Evolutionary conservation across 768 basidiomycete species (phyloP), one percentile per base, ranked within the genome.

Genomic region (Podaxis sp.): DNA sequence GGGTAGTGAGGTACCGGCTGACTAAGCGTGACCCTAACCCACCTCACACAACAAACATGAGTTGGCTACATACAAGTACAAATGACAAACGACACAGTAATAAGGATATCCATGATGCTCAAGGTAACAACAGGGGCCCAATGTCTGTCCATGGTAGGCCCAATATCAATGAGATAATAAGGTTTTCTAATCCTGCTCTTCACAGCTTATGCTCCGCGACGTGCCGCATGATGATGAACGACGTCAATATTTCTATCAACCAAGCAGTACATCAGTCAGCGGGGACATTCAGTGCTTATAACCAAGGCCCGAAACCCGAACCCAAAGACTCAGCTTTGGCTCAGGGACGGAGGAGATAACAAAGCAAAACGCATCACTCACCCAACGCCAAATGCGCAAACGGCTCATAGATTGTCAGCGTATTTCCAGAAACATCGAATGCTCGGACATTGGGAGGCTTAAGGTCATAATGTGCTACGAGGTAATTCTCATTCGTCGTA

Each of bases 401-500:
- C 3, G 77, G 71, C 60, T 88, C 85, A 61, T 83, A 79, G 21
- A 89, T 76, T 3, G 83, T 85, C 56, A 89, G 66, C 18, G 77
- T 83, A 66, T 88, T 84, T 11, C 88, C 88, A 36, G 86, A 87
- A 21, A 82, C 79, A 52, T 79, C 77, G 65, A 82, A 87, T n/a
- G 77, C 78, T 38, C 79, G 79, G 55, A 83, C 77, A 62, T 80
- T 74, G 52, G 78, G 74, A 1, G 82, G 79, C 62, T 82, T 82
- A 25, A 89, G 79, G 65, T 84, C 82, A 63, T 87, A 90, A 64
- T 88, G 84, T 16, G 87, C 88, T 23, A 88, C 82, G 36, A 87
- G 60, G 50, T 75, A 73, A 67, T 55, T 59, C 37, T 83, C 82
- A 37, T 76, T 76, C 3, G 73, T 77, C 47, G 82, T 76, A 62